Conservation (phyloP, 208 protist species). For the Trypanosomatidae sp. region DNA sequence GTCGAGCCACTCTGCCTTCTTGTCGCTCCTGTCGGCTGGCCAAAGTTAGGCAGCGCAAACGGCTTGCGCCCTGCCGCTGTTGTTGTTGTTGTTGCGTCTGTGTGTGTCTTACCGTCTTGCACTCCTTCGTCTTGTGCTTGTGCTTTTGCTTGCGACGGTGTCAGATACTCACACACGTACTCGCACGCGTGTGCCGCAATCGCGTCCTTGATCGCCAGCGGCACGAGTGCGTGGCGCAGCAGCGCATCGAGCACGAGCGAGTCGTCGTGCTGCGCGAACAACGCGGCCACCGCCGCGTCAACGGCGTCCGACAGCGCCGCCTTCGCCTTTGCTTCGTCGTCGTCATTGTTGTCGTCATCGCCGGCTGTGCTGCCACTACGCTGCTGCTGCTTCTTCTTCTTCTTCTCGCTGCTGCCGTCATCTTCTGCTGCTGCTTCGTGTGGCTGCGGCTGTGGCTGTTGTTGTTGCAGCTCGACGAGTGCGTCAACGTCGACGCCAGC, state of each 20-base stretch:
- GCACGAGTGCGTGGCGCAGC: constrained; percentile 38
- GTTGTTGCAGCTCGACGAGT: not conserved
- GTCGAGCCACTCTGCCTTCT: not conserved
- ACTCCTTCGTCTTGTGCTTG: not conserved
- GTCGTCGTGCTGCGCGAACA: constrained; percentile 32
- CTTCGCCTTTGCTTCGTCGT: constrained; percentile 5
- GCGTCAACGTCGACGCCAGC: constrained; percentile 2
- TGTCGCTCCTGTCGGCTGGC: constrained; percentile 1
- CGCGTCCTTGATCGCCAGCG: constrained; percentile 50
- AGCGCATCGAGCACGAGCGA: constrained; percentile 59
- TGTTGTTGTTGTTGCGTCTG: not conserved
- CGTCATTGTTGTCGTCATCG: constrained; percentile 5
- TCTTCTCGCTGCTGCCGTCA: too few species aligned
- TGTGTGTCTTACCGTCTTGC: not conserved
- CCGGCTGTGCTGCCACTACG: not conserved
- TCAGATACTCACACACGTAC: constrained; percentile 49
- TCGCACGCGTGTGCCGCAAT: constrained; percentile 61
- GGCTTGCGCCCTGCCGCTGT: not conserved
- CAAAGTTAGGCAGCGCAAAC: constrained; percentile 67
- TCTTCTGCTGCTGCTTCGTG: too few species aligned
- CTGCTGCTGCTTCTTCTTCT: too few species aligned
- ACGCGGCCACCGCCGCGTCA: constrained; percentile 12
- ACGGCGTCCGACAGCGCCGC: constrained; percentile 15
- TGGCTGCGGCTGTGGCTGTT: too few species aligned
- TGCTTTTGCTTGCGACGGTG: constrained; percentile 1